Conservation (phyloP, 495 filamentous ascomycete genomes). For the Hypoxylon subgilvum region DNA sequence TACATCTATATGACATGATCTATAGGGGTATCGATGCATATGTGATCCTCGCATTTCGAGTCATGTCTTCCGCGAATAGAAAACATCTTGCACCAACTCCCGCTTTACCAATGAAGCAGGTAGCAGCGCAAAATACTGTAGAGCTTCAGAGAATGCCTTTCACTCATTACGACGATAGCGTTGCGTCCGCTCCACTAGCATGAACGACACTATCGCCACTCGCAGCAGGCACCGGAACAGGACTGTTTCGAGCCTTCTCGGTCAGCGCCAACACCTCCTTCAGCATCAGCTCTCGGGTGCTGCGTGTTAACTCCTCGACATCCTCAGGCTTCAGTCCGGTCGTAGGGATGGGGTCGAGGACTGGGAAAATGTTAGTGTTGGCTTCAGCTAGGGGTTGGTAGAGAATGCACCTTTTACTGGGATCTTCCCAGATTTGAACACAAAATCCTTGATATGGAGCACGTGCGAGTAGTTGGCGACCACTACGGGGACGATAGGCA, state of each 20-base stretch:
- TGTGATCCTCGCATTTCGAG: slow-evolving; percentile 15
- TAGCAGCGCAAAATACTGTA: background rate
- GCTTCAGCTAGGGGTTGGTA: background rate
- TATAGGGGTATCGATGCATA: slow-evolving; percentile 43
- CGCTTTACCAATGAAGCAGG: slow-evolving; percentile 7
- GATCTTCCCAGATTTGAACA: slow-evolving; percentile 78
- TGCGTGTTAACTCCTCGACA: slow-evolving; percentile 76
- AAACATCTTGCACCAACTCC: background rate
- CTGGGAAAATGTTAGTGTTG: slow-evolving; percentile 48
- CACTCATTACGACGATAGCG: slow-evolving; percentile 36
- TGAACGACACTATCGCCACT: slow-evolving; percentile 40
- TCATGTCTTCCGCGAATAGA: background rate
- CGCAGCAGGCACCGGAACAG: slow-evolving; percentile 40
- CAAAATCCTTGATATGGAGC: slow-evolving; percentile 68
- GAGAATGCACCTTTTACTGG: slow-evolving; percentile 73
- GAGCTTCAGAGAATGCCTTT: background rate
- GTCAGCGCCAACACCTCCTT: slow-evolving; percentile 71
- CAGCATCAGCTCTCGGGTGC: slow-evolving; percentile 79
- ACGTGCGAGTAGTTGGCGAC: slow-evolving; percentile 87
- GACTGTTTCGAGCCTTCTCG: slow-evolving; percentile 44
- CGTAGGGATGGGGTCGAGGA: slow-evolving; percentile 87
- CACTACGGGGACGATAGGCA: slow-evolving; percentile 89
- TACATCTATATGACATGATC: slow-evolving; percentile 19
- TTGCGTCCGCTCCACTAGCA: slow-evolving; percentile 45
- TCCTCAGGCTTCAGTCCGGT: slow-evolving; percentile 75